phyloP scores from a whole-genome alignment of 2,329 filamentous ascomycete species.

The Simplicillium aogashimaense region DNA sequence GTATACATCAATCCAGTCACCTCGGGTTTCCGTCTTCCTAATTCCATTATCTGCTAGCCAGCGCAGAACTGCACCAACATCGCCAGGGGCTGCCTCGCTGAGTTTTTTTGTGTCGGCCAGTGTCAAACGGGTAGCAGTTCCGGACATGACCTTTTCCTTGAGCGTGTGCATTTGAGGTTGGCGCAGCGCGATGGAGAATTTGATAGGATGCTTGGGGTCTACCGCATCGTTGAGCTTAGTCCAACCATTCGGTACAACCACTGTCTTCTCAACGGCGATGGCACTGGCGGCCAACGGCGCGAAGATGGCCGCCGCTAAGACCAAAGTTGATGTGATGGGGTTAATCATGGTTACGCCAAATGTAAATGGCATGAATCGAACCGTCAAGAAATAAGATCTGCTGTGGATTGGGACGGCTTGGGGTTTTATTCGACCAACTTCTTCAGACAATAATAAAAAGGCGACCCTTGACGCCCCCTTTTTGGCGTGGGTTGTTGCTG shows the following conservation, averaged over 20 bases:
- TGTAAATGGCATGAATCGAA: too few species aligned
- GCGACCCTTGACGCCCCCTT: too few species aligned
- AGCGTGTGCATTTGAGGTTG: constrained; percentile 7
- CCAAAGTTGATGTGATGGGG: not conserved
- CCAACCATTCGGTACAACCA: constrained; percentile 4
- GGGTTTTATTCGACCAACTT: too few species aligned
- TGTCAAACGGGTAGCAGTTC: constrained; percentile 19
- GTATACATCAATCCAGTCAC: constrained; percentile 32
- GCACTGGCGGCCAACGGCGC: constrained; percentile 2
- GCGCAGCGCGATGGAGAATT: constrained; percentile 8
- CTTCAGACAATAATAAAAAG: too few species aligned
- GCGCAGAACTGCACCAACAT: constrained; percentile 23
- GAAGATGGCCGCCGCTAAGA: constrained; percentile 1
- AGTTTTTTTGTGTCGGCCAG: constrained; percentile 23
- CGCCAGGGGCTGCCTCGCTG: constrained; percentile 20
- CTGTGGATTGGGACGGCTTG: too few species aligned
- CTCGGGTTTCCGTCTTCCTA: constrained; percentile 17
- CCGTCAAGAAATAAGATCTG: too few species aligned
- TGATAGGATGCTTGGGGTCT: constrained; percentile 12
- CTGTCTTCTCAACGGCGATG: constrained; percentile 5
- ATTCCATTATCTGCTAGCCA: constrained; percentile 33
- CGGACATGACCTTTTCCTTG: constrained; percentile 11
- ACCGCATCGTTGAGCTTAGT: constrained; percentile 10
- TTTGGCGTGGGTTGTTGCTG: too few species aligned
- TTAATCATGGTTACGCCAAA: too few species aligned